Evolutionary conservation across 768 basidiomycete species (phyloP), one percentile per base, ranked within the genome.

Genomic region (Amanita thiersii): DNA sequence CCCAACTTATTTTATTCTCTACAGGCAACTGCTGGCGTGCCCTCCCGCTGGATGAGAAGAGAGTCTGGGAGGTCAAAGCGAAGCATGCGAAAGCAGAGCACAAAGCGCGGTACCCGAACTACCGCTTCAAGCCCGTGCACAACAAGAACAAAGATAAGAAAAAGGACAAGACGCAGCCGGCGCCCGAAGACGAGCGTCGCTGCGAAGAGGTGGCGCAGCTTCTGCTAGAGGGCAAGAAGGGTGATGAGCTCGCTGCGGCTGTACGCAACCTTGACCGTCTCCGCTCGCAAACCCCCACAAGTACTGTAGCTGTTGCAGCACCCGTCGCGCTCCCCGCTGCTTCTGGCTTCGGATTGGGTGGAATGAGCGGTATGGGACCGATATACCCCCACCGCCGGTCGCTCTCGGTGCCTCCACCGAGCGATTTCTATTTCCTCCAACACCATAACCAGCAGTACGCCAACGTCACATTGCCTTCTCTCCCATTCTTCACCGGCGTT

Each of bases 11-110:
- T 12, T n/a, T 37, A n/a, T 23, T 24, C n/a, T n/a, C 4, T 9
- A n/a, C n/a, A 63, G 86, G 86, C 33, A 77, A 79, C 52, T 84
- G 81, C 54, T 88, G 86, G 86, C 72, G 78, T 18, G 58, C 77
- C 0, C 72, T 88, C 2, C 80, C 83, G 0, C 68, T 77, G 12
- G 73, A 79, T 11, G 81, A 88, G 57, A 84, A 81, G 53, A 70
- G 69, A 3, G 64, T 75, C 12, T 88, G 86, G 86, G 82, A 86
- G 52, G 60, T 72, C 24, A 73, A 73, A 41, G 86, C 86, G 0
- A 81, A 82, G 54, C 70, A 75, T 32, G 84, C 78, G 17, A 86
- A 85, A 60, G 80, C 77, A 0, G 79, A 77, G 21, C 85, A 88
- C 61, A 76, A 81, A 41, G 65, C 65, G 29, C 66, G 62, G 45